These are phyloP conservation scores for Mikania micrantha DNA, from an alignment of 129 eudicot species.

Conservation along the genomic window DNA sequence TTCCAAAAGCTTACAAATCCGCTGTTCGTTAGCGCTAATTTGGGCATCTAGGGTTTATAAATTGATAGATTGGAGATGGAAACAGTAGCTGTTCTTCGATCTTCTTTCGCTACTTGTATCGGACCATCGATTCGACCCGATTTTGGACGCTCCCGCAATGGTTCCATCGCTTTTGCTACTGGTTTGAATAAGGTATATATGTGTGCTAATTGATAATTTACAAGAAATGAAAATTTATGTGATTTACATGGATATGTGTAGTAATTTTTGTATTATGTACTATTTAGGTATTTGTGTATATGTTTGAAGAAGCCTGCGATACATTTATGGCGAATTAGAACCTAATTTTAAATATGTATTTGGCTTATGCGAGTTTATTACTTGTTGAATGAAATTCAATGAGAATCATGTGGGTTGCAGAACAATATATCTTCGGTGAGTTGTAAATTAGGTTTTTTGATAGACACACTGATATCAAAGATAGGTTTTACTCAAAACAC, in stretches of 20 bases:
- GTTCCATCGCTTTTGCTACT: conserved; percentile 26
- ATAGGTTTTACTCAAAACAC: too few relatives aligned
- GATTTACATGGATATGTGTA: background rate
- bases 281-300: background rate
- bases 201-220: background rate
- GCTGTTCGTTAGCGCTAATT: background rate
- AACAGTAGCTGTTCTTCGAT: conserved; percentile 50
- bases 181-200: conserved; percentile 30
- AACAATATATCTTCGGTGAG: background rate
- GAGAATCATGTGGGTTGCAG: background rate
- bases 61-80: conserved; percentile 41
- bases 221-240: background rate
- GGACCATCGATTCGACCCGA: conserved; percentile 19
- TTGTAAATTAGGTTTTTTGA: conserved; percentile 7
- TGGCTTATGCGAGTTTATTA: background rate
- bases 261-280: background rate
- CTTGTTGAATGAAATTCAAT: background rate
- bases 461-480: too few relatives aligned
- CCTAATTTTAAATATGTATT: background rate
- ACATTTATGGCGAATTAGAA: background rate
- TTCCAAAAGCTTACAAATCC: background rate
- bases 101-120: conserved; percentile 33
- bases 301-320: background rate
- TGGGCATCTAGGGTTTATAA: conserved; percentile 8
- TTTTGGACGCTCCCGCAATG: conserved; percentile 20